Evolutionary conservation across 345 rosid species (phyloP).

Genomic region (Geranium rotundifolium): DNA sequence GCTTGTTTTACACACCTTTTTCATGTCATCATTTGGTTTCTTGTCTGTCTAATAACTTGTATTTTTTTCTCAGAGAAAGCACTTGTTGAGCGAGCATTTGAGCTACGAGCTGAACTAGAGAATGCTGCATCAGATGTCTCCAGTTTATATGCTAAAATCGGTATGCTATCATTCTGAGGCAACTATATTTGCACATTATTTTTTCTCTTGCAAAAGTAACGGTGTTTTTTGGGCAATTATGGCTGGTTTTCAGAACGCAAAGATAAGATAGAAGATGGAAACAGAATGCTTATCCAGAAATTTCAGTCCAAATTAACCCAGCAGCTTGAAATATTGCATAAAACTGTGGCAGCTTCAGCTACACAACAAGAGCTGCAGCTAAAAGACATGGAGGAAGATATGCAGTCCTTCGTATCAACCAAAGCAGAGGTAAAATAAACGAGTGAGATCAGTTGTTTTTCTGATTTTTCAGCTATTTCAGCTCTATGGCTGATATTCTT

Average conservation of each 20-base stretch:
- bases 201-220: neutral
- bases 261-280: constrained; percentile 86
- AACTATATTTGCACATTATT: neutral
- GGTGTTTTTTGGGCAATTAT: constrained; percentile 5
- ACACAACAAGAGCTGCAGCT: constrained; percentile 84
- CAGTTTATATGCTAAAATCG: constrained; percentile 75
- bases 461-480: constrained; percentile 1
- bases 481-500: constrained; percentile 14
- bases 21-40: no score
- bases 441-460: neutral
- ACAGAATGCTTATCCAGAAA: constrained; percentile 54
- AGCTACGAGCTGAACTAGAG: constrained; percentile 76
- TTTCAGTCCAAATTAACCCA: constrained; percentile 77
- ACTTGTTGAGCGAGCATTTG: constrained; percentile 75
- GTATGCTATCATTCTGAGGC: constrained; percentile 23
- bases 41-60: no score
- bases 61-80: constrained; percentile 46
- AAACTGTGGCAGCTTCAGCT: constrained; percentile 73
- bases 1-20: no score
- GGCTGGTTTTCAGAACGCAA: constrained; percentile 53
- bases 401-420: constrained; percentile 80
- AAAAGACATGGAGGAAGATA: constrained; percentile 87
- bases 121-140: constrained; percentile 84
- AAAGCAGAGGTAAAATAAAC: constrained; percentile 53
- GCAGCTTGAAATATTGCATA: constrained; percentile 81